These are phyloP conservation scores for Candida sanyaensis DNA, from an alignment of 1,139 yeast species.

Conservation along the genomic window DNA sequence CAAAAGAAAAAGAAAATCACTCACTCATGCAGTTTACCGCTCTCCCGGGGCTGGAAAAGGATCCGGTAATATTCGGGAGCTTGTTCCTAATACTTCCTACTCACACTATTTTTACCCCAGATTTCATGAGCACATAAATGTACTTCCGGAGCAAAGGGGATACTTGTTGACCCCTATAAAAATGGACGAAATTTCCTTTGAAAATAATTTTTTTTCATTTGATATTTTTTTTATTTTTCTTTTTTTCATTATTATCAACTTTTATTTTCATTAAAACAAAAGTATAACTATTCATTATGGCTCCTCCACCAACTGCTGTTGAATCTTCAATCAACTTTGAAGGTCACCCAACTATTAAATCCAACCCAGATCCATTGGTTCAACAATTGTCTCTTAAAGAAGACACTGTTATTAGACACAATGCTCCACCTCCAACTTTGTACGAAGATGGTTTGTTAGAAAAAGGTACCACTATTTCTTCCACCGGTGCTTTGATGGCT, in stretches of 20 bases:
- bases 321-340: slow-evolving; percentile 48
- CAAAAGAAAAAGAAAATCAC: not conserved
- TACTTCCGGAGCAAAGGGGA: slow-evolving; percentile 4
- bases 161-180: not conserved
- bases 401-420: slow-evolving; percentile 68
- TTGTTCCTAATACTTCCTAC: slow-evolving; percentile 3
- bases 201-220: not conserved
- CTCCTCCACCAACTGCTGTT: slow-evolving; percentile 53
- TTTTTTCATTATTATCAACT: not conserved
- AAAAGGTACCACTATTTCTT: slow-evolving; percentile 87
- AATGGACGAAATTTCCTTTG: slow-evolving; percentile 2
- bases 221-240: not conserved
- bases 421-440: slow-evolving; percentile 89
- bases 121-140: slow-evolving; percentile 1
- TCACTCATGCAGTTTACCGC: not conserved
- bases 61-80: slow-evolving; percentile 2
- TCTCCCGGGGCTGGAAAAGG: not conserved
- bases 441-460: slow-evolving; percentile 95
- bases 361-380: slow-evolving; percentile 46
- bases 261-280: not conserved
- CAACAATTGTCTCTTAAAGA: slow-evolving; percentile 45
- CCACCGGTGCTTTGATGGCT: slow-evolving; percentile 95
- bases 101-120: slow-evolving; percentile 4
- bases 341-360: slow-evolving; percentile 45
- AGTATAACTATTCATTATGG: slow-evolving; percentile 25